These are phyloP conservation scores for Chalciporus piperatoides DNA, from an alignment of 1,284 basidiomycete genomes.

Conservation along the genomic window DNA sequence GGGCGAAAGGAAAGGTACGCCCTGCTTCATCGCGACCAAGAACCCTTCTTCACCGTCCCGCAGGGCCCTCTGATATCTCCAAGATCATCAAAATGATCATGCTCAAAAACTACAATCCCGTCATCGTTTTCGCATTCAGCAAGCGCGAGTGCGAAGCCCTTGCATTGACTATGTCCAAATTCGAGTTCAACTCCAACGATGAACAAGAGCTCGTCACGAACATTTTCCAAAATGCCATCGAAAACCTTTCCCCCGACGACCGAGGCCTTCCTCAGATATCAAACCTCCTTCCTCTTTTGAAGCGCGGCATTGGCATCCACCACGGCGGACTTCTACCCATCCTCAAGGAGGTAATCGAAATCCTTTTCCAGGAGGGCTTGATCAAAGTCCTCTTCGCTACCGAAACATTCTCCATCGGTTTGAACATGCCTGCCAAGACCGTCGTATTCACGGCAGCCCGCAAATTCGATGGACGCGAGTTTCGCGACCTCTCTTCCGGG, in stretches of 20 bases:
- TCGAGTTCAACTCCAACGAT: constrained; percentile 94
- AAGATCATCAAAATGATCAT: constrained; percentile 99
- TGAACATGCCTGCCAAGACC: constrained; percentile 99
- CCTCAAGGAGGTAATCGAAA: constrained; percentile 98
- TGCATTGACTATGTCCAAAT: constrained; percentile 89
- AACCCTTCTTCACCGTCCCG: constrained; percentile 8
- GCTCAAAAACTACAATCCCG: constrained; percentile 96
- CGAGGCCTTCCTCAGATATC: constrained; percentile 91
- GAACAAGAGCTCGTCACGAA: constrained; percentile 87
- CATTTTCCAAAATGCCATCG: constrained; percentile 95
- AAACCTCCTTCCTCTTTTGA: constrained; percentile 89
- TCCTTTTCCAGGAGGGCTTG: constrained; percentile 98
- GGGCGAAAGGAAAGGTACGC: constrained; percentile 81
- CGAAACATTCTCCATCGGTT: constrained; percentile 98
- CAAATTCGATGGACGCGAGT: constrained; percentile 96
- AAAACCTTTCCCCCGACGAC: constrained; percentile 86
- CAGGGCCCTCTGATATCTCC: constrained; percentile 91
- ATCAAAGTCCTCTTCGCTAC: constrained; percentile 99
- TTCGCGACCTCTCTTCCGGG: constrained; percentile 85
- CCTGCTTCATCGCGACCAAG: background rate
- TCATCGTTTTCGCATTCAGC: constrained; percentile 98
- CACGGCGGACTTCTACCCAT: constrained; percentile 97
- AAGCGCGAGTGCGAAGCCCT: constrained; percentile 97
- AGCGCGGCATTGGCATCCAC: constrained; percentile 97
- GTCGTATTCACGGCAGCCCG: constrained; percentile 96